Percentiles rank a stretch among this genome's conserved stretches.
Conservation (phyloP, 2,329 filamentous ascomycete genomes). For the Aspergillus fumigatus region DNA sequence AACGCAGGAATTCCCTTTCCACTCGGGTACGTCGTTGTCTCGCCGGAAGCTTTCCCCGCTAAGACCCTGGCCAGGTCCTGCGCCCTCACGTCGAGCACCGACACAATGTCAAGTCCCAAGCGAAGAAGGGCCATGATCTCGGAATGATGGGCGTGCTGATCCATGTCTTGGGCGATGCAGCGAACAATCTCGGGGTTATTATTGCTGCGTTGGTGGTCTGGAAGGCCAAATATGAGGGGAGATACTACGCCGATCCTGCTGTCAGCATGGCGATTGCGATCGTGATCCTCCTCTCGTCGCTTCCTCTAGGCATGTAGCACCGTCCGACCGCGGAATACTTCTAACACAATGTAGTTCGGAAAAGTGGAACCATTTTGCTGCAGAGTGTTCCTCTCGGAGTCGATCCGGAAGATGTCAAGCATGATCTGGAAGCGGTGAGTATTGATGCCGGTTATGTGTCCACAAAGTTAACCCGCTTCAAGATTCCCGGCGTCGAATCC, state of each 20-base stretch:
- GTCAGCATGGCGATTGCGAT: constrained; percentile 62
- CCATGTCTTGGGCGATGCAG: constrained; percentile 65
- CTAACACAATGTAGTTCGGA: background rate
- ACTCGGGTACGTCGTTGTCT: background rate
- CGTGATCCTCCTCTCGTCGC: constrained; percentile 61
- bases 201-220: constrained; percentile 63
- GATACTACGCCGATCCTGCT: constrained; percentile 67
- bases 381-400: constrained; percentile 60
- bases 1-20: too few relatives aligned
- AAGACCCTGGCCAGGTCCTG: background rate
- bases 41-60: too few relatives aligned
- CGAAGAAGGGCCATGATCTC: constrained; percentile 48
- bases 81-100: background rate
- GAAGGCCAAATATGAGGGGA: constrained; percentile 50
- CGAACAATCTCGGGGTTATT: constrained; percentile 71
- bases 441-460: constrained; percentile 5
- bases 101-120: background rate
- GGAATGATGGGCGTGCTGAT: constrained; percentile 67
- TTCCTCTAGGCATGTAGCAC: background rate
- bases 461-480: background rate
- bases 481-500: constrained; percentile 59
- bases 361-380: constrained; percentile 52
- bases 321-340: too few relatives aligned
- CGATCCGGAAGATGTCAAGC: constrained; percentile 57
- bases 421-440: constrained; percentile 60